Evolutionary conservation across 805 yeast genomes (phyloP).

Genomic region (Ogataea allantospora): DNA sequence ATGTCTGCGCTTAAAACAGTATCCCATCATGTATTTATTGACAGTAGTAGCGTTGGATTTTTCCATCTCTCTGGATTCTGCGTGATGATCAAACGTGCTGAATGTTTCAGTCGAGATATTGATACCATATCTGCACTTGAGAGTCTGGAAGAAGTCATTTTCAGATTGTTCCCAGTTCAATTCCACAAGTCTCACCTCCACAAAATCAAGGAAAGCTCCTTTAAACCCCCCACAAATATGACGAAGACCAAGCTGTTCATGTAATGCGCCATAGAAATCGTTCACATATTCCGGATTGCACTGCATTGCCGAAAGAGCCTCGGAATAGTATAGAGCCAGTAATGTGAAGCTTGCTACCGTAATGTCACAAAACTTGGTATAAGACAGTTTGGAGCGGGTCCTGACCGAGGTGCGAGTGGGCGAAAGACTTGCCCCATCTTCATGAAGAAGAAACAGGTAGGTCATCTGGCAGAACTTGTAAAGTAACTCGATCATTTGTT

Average conservation of each 20-base stretch:
- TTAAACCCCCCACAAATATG: constrained; percentile 64
- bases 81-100: constrained; percentile 65
- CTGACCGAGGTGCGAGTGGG: constrained; percentile 41
- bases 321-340: constrained; percentile 39
- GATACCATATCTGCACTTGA: constrained; percentile 77
- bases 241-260: constrained; percentile 68
- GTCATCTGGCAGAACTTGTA: constrained; percentile 40
- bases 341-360: constrained; percentile 39
- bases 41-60: constrained; percentile 35
- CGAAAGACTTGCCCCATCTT: constrained; percentile 45
- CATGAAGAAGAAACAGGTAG: constrained; percentile 51
- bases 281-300: constrained; percentile 30
- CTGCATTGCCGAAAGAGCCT: constrained; percentile 10
- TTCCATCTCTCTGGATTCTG: constrained; percentile 41
- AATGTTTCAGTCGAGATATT: constrained; percentile 56
- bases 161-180: constrained; percentile 49
- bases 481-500: constrained; percentile 22
- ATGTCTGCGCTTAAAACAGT: constrained; percentile 54
- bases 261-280: constrained; percentile 59
- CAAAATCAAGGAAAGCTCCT: constrained; percentile 60
- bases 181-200: constrained; percentile 52
- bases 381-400: constrained; percentile 42
- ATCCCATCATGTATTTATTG: constrained; percentile 48
- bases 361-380: constrained; percentile 44
- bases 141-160: constrained; percentile 69